phyloP scores from a whole-genome alignment of 2,329 filamentous ascomycete species.

The Ceratocystis colombiana region DNA sequence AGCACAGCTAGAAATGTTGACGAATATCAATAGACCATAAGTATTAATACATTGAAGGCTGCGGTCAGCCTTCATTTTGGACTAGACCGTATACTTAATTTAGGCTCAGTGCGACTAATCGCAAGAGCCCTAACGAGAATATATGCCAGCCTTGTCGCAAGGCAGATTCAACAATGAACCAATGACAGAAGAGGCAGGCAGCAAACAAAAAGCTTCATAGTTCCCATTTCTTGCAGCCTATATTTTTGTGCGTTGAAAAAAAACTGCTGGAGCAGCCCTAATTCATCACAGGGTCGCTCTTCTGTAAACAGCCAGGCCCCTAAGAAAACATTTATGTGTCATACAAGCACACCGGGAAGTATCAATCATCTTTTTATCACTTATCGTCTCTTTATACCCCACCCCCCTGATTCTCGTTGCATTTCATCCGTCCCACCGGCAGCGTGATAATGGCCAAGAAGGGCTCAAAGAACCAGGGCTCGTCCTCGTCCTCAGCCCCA shows the following conservation, averaged over 20 bases:
- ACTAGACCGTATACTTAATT: conserved; percentile 11
- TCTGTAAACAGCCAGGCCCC: background rate
- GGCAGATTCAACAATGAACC: no score
- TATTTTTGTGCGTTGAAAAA: no score
- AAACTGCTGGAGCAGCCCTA: no score
- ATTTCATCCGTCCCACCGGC: background rate
- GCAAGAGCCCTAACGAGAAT: background rate
- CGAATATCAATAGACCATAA: background rate
- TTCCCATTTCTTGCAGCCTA: no score
- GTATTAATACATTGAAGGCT: background rate
- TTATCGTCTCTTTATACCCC: background rate
- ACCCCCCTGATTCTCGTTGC: background rate
- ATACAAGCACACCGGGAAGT: background rate
- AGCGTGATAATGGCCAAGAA: conserved; percentile 22
- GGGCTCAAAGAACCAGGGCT: conserved; percentile 19
- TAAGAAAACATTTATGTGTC: background rate
- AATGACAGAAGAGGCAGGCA: no score
- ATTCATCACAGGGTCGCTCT: background rate
- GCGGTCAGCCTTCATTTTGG: background rate
- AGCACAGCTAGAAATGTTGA: background rate
- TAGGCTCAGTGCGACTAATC: conserved; percentile 1
- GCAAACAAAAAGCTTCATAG: no score
- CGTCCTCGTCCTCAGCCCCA: background rate
- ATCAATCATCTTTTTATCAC: background rate
- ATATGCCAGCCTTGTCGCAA: background rate